These are phyloP conservation scores for Amaranthus palmeri DNA, from an alignment of 148 eudicot species.

Conservation along the genomic window DNA sequence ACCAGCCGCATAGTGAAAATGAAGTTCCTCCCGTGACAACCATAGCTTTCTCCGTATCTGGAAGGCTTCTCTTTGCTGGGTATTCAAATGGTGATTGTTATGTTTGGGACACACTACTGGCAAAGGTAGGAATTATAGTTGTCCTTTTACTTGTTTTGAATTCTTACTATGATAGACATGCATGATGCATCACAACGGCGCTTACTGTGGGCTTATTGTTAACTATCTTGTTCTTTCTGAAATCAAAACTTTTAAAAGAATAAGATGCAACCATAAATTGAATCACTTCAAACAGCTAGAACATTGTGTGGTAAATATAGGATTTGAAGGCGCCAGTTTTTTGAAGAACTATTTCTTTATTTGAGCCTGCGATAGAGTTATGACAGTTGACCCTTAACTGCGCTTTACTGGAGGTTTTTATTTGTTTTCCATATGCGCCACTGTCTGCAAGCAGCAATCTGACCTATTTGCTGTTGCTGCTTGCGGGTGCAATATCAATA, in stretches of 20 bases:
- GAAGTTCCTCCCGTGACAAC: constrained; percentile 67
- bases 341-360: background rate
- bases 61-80: constrained; percentile 89
- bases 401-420: background rate
- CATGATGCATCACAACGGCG: background rate
- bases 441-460: background rate
- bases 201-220: background rate
- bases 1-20: constrained; percentile 58
- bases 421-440: background rate
- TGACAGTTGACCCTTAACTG: background rate
- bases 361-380: background rate
- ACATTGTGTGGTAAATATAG: background rate
- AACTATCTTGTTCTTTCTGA: background rate
- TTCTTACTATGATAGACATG: background rate
- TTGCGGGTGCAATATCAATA: background rate
- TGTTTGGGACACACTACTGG: constrained; percentile 96
- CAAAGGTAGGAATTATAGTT: constrained; percentile 47
- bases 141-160: background rate
- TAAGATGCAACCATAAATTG: background rate
- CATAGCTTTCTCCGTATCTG: constrained; percentile 86
- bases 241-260: background rate
- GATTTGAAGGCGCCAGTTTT: background rate
- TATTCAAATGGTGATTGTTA: constrained; percentile 85
- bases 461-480: background rate
- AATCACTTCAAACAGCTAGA: background rate